phyloP scores from a whole-genome alignment of 805 yeast species.

The Maudiozyma saulgeensis region DNA sequence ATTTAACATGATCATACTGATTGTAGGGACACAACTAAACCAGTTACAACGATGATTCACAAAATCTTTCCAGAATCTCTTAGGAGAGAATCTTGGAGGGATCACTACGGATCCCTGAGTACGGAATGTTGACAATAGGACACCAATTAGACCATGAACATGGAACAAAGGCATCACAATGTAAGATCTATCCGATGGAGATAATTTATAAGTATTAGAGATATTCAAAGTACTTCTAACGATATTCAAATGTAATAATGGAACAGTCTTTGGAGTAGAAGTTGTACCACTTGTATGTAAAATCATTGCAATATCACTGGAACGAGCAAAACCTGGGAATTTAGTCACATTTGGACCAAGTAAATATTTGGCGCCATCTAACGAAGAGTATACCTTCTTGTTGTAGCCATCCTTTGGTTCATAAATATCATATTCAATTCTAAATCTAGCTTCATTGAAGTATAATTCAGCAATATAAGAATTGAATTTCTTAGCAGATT shows the following conservation, averaged over 20 bases:
- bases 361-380: conserved; percentile 22
- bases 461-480: conserved; percentile 45
- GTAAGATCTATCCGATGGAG: conserved; percentile 43
- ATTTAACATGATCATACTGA: conserved; percentile 55
- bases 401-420: conserved; percentile 22
- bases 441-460: conserved; percentile 33
- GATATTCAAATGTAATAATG: conserved; percentile 56
- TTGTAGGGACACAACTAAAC: conserved; percentile 75
- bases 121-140: conserved; percentile 49
- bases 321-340: conserved; percentile 37
- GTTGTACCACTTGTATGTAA: conserved; percentile 72
- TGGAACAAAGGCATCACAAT: conserved; percentile 73
- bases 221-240: conserved; percentile 52
- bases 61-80: conserved; percentile 52
- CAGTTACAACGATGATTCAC: conserved; percentile 43
- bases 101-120: conserved; percentile 54
- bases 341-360: conserved; percentile 18
- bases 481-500: conserved; percentile 40
- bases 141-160: conserved; percentile 66
- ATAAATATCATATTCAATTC: conserved; percentile 35
- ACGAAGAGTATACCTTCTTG: conserved; percentile 18
- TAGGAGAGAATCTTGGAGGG: conserved; percentile 55
- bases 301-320: conserved; percentile 52
- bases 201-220: conserved; percentile 44
- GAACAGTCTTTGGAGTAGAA: conserved; percentile 69